Evolutionary conservation across 306 rosid species (phyloP).

Genomic region (Crotalaria pallida): DNA sequence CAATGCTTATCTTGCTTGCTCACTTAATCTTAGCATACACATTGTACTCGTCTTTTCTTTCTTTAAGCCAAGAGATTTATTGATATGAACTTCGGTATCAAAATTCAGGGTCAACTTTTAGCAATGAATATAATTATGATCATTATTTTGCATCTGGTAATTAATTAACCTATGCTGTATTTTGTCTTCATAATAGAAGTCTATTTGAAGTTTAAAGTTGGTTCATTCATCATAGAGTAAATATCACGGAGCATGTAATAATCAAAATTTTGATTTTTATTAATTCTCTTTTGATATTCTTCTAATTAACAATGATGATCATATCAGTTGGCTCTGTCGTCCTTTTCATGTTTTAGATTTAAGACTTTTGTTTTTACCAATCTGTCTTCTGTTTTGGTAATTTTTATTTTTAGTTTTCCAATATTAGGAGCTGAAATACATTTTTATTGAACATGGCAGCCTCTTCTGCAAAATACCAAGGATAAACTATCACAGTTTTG

Average conservation of each 20-base stretch:
- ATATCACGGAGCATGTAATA: not conserved
- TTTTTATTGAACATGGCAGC: constrained; percentile 50
- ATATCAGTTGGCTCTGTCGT: not conserved
- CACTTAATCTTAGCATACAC: constrained; percentile 1
- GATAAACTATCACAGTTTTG: constrained; percentile 93
- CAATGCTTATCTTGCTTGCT: not conserved
- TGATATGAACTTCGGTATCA: not conserved
- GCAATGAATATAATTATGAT: not conserved
- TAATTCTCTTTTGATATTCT: not conserved
- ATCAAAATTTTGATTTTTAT: not conserved
- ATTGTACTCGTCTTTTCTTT: not conserved
- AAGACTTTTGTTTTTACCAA: not conserved
- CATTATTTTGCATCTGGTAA: not conserved
- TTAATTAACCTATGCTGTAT: not conserved
- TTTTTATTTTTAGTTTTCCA: constrained; percentile 14
- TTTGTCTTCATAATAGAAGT: not conserved
- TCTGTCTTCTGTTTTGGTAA: constrained; percentile 1
- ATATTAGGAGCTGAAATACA: constrained; percentile 24
- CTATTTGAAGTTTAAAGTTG: not conserved
- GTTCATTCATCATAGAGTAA: not conserved
- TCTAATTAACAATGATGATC: not conserved
- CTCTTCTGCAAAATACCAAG: constrained; percentile 76
- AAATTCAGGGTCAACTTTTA: not conserved
- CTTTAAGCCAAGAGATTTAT: not conserved
- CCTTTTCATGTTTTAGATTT: not conserved